These are phyloP conservation scores for Teratosphaeria viscida DNA, from an alignment of 2,329 filamentous ascomycete species.

Conservation along the genomic window DNA sequence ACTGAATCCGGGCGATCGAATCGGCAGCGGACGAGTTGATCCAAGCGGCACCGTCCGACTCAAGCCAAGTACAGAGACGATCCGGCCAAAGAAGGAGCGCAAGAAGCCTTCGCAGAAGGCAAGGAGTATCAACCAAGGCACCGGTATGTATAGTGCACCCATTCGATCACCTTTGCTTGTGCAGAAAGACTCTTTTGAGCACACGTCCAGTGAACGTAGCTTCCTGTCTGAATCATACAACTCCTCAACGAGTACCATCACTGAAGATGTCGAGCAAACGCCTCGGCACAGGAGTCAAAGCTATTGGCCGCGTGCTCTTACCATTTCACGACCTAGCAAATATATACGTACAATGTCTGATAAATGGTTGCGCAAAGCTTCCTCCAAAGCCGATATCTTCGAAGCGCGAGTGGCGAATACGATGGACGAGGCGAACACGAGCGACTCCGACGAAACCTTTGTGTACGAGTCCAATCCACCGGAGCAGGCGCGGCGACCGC, in stretches of 20 bases:
- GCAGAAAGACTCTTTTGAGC: slow-evolving; percentile 11
- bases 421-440: slow-evolving; percentile 90
- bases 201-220: background rate
- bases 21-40: slow-evolving; percentile 50
- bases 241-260: background rate
- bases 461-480: slow-evolving; percentile 96
- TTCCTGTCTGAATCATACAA: background rate
- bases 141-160: slow-evolving; percentile 47
- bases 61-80: slow-evolving; percentile 90
- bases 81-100: slow-evolving; percentile 87
- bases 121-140: slow-evolving; percentile 57
- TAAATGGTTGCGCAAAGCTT: slow-evolving; percentile 45
- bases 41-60: slow-evolving; percentile 64
- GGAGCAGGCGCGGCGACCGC: slow-evolving; percentile 50
- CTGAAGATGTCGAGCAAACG: background rate
- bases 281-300: background rate
- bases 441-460: slow-evolving; percentile 96
- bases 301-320: background rate
- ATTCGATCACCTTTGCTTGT: slow-evolving; percentile 21
- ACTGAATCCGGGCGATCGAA: slow-evolving; percentile 49
- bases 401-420: slow-evolving; percentile 94
- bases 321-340: background rate
- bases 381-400: slow-evolving; percentile 95
- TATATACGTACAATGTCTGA: slow-evolving; percentile 18
- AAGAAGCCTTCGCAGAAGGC: slow-evolving; percentile 70